These are phyloP conservation scores for Decorospora gaudefroyi DNA, from an alignment of 2,329 filamentous ascomycete species.

Conservation along the genomic window DNA sequence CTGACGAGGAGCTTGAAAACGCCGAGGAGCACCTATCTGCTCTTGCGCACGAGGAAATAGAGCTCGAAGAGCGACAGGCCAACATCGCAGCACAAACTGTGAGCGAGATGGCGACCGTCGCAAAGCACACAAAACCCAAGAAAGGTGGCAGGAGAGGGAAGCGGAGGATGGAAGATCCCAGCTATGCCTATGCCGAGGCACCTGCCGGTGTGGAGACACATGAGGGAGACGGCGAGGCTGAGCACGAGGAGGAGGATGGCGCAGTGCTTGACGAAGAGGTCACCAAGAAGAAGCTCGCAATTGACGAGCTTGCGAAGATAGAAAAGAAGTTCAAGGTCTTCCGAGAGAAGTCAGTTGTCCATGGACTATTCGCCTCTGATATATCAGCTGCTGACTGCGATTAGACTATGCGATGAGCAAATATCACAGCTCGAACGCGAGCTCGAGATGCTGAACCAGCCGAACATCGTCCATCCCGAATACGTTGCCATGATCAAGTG, in stretches of 20 bases:
- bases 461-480: slow-evolving; percentile 77
- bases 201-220: slow-evolving; percentile 67
- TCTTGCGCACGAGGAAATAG: slow-evolving; percentile 39
- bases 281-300: slow-evolving; percentile 76
- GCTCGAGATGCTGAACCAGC: slow-evolving; percentile 62
- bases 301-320: slow-evolving; percentile 77
- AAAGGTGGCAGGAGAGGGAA: slow-evolving; percentile 52
- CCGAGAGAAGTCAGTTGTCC: slow-evolving; percentile 68
- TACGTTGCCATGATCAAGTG: slow-evolving; percentile 88
- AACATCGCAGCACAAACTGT: slow-evolving; percentile 42
- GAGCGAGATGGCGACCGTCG: slow-evolving; percentile 42
- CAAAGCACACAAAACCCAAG: slow-evolving; percentile 44
- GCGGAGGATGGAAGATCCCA: slow-evolving; percentile 56
- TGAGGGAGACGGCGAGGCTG: slow-evolving; percentile 57
- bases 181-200: slow-evolving; percentile 45
- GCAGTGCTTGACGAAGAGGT: slow-evolving; percentile 55
- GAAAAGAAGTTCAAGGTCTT: slow-evolving; percentile 89
- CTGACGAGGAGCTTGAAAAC: slow-evolving; percentile 60
- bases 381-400: slow-evolving; percentile 26
- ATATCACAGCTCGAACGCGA: slow-evolving; percentile 77
- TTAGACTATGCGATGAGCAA: slow-evolving; percentile 83
- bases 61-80: slow-evolving; percentile 43
- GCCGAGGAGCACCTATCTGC: slow-evolving; percentile 44
- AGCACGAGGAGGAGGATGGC: slow-evolving; percentile 52
- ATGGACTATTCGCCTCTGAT: background rate